A percentile compares a stretch with the other conserved stretches of the same genome.
Conservation (phyloP, 164 flowering plant genomes). For the Vitis cinerea region DNA sequence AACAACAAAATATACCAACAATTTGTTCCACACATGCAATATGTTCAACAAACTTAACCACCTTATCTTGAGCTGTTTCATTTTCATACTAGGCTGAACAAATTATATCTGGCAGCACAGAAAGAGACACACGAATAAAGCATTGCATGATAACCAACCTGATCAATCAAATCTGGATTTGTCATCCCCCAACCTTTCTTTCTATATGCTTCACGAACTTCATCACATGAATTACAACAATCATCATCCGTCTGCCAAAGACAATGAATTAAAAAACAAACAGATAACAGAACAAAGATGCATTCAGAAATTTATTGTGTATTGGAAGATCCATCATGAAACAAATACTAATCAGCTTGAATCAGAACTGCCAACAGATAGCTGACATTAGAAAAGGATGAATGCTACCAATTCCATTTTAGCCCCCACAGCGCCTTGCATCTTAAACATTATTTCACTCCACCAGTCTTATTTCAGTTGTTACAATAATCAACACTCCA, state of each 20-base stretch:
- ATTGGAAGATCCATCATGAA: not conserved
- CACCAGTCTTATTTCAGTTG: not conserved
- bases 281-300: not conserved
- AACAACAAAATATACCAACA: too few relatives aligned
- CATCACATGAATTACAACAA: constrained; percentile 82
- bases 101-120: too few relatives aligned
- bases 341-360: not conserved
- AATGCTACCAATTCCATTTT: not conserved
- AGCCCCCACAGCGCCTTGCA: not conserved
- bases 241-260: constrained; percentile 61
- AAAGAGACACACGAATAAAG: not conserved
- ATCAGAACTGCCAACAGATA: not conserved
- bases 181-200: constrained; percentile 77
- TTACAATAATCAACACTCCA: not conserved
- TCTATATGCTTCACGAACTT: constrained; percentile 73
- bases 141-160: constrained; percentile 35
- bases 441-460: not conserved
- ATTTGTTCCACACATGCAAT: too few relatives aligned
- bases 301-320: not conserved
- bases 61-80: too few relatives aligned
- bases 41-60: too few relatives aligned
- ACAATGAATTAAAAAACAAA: constrained; percentile 1
- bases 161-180: constrained; percentile 73
- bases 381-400: not conserved
- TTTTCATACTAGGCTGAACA: too few relatives aligned